Percentiles rank a stretch among this genome's conserved stretches.
Evolutionary conservation across 2,329 filamentous ascomycete species (phyloP).

Genomic region (Aspergillus sp.): DNA sequence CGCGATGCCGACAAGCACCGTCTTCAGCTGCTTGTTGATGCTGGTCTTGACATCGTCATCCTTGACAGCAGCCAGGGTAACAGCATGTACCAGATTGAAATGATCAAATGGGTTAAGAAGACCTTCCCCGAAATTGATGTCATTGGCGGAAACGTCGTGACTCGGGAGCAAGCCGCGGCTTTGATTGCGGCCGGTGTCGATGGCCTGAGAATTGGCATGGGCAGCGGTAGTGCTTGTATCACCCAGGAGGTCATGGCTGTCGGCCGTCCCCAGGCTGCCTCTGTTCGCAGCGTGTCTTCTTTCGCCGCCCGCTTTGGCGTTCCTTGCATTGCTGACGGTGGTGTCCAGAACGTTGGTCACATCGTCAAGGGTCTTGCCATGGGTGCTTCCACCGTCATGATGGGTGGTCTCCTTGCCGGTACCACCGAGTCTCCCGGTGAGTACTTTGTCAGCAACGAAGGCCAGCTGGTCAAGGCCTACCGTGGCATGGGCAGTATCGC

Average conservation of each 20-base stretch:
- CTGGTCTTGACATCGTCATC: conserved; percentile 91
- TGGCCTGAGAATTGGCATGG: conserved; percentile 97
- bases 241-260: conserved; percentile 99
- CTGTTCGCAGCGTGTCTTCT: conserved; percentile 83
- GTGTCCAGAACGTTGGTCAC: conserved; percentile 97
- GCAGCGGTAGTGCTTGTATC: conserved; percentile 95
- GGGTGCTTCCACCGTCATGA: conserved; percentile 96
- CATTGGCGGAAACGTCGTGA: conserved; percentile 98
- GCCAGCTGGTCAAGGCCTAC: conserved; percentile 98
- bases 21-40: conserved; percentile 84
- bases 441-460: conserved; percentile 93
- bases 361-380: conserved; percentile 97
- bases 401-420: conserved; percentile 95
- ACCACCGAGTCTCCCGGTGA: conserved; percentile 97
- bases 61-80: conserved; percentile 97
- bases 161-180: conserved; percentile 87
- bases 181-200: conserved; percentile 94
- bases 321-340: conserved; percentile 95
- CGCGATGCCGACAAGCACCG: conserved; percentile 88
- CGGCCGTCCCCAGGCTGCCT: conserved; percentile 89
- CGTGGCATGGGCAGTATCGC: conserved; percentile 99
- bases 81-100: conserved; percentile 97
- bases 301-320: conserved; percentile 94
- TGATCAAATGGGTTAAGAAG: conserved; percentile 94
- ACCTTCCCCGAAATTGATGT: conserved; percentile 85